phyloP scores from a whole-genome alignment of 495 filamentous ascomycete genomes.

The Xylaria palmicola region DNA sequence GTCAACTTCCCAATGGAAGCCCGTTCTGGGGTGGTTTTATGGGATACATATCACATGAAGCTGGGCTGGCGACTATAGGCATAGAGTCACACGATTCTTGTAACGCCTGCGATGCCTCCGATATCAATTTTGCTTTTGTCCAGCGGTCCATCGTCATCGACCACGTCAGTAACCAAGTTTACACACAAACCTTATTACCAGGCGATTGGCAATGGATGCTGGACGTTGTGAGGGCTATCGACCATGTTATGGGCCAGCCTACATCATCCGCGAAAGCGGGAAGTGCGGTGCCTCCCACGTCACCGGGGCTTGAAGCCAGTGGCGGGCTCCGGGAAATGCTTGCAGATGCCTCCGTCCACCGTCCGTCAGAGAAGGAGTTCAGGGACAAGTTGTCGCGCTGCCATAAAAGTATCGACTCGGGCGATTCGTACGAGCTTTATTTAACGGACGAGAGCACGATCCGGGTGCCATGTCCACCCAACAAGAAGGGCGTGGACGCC shows the following conservation, averaged over 20 bases:
- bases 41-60: conserved; percentile 74
- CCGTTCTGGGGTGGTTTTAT: conserved; percentile 81
- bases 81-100: conserved; percentile 27
- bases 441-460: conserved; percentile 62
- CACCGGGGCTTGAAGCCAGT: not conserved
- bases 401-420: conserved; percentile 56
- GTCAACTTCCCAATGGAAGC: conserved; percentile 22
- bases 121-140: conserved; percentile 64
- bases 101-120: conserved; percentile 36
- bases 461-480: conserved; percentile 14
- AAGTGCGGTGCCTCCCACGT: not conserved
- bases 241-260: not conserved
- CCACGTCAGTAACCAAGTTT: conserved; percentile 51
- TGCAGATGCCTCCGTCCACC: not conserved
- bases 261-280: not conserved
- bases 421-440: conserved; percentile 78
- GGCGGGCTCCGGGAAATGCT: not conserved
- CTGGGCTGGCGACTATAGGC: conserved; percentile 56
- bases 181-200: conserved; percentile 55
- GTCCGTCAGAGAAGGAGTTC: conserved; percentile 35
- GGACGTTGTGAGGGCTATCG: not conserved
- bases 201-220: not conserved
- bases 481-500: conserved; percentile 26
- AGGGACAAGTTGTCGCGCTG: conserved; percentile 54
- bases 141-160: conserved; percentile 69